phyloP scores from a whole-genome alignment of 2,329 filamentous ascomycete genomes.

The Fusarium brevicatenulatum region DNA sequence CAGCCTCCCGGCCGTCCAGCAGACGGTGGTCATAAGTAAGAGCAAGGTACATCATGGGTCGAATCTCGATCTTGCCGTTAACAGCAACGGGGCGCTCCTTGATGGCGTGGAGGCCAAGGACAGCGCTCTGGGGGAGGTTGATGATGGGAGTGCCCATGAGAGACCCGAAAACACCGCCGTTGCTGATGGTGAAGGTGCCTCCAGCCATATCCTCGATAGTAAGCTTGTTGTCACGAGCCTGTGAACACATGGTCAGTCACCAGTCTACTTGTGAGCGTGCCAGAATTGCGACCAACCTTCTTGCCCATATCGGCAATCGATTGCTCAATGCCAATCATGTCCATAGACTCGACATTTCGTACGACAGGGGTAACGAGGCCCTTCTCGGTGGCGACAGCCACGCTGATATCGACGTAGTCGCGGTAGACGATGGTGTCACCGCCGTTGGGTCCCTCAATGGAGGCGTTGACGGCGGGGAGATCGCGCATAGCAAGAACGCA shows the following conservation, averaged over 20 bases:
- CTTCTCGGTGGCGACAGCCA: constrained; percentile 97
- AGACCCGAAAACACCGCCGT: constrained; percentile 95
- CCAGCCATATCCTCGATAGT: constrained; percentile 99
- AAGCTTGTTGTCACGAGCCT: constrained; percentile 92
- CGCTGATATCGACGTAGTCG: constrained; percentile 97
- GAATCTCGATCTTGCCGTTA: constrained; percentile 93
- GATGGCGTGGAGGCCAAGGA: constrained; percentile 93
- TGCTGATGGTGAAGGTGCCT: constrained; percentile 97
- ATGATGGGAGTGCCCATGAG: constrained; percentile 99
- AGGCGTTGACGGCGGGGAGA: constrained; percentile 93
- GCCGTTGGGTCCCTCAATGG: constrained; percentile 93
- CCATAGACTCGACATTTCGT: constrained; percentile 88
- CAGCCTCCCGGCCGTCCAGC: constrained; percentile 92
- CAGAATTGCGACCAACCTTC: constrained; percentile 69
- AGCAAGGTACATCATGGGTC: constrained; percentile 99
- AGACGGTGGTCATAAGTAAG: constrained; percentile 98
- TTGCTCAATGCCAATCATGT: constrained; percentile 89
- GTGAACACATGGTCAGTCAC: neutral
- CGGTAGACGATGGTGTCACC: constrained; percentile 98
- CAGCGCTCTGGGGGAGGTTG: constrained; percentile 92
- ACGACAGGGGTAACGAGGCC: constrained; percentile 97
- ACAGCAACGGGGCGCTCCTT: constrained; percentile 92
- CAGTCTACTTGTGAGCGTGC: too few species aligned
- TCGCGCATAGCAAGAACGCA: constrained; percentile 93
- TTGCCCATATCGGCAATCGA: constrained; percentile 93